These are phyloP conservation scores for Malus hybrid DNA, from an alignment of 331 rosid genomes.

Conservation along the genomic window DNA sequence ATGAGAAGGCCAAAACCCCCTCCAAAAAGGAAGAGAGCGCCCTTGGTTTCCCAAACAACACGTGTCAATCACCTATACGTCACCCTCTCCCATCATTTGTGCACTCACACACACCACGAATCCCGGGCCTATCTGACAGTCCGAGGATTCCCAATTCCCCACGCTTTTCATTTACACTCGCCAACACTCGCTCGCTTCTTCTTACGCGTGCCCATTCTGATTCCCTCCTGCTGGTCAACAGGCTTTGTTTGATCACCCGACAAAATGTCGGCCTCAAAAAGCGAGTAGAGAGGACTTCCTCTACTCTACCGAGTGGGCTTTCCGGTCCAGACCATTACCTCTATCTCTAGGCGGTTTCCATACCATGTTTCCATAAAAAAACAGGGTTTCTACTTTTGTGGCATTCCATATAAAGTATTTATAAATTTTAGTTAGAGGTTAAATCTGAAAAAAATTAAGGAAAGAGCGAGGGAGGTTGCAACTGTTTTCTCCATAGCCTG, in stretches of 20 bases:
- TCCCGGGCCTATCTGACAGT: not conserved
- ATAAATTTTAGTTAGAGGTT: not conserved
- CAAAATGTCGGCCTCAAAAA: not conserved
- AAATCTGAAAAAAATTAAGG: not conserved
- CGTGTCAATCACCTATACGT: not conserved
- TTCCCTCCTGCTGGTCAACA: not conserved
- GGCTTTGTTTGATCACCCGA: not conserved
- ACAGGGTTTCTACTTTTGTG: not conserved
- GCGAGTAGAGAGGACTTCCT: not conserved
- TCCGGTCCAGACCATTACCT: not conserved
- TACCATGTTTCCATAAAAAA: no score
- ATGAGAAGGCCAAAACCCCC: not conserved
- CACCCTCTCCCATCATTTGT: not conserved
- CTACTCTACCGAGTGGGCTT: not conserved
- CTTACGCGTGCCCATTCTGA: not conserved
- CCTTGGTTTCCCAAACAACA: not conserved
- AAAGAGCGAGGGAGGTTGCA: not conserved
- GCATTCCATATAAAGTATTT: not conserved
- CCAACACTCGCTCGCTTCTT: not conserved
- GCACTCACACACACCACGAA: not conserved
- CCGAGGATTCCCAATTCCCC: not conserved
- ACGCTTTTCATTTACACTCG: not conserved
- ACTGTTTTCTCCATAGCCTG: not conserved
- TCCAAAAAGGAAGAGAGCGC: not conserved
- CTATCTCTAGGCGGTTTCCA: not conserved